These are phyloP conservation scores for Pichia deserticola DNA, from an alignment of 805 yeast genomes.

Conservation along the genomic window DNA sequence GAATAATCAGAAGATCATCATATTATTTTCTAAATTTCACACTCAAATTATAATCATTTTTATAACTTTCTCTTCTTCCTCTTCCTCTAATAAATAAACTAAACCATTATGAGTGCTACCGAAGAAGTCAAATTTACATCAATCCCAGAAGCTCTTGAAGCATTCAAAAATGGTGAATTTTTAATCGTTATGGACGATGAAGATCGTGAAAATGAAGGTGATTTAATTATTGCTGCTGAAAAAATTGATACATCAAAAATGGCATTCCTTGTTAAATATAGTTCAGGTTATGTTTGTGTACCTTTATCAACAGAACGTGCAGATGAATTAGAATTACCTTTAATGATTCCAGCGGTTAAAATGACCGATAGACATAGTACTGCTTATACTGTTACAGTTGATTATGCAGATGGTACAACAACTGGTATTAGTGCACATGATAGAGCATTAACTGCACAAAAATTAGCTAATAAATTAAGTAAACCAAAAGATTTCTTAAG, in stretches of 20 bases:
- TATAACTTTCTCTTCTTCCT: no score
- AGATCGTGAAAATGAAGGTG: slow-evolving; percentile 95
- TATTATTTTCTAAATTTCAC: no score
- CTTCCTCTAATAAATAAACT: background rate
- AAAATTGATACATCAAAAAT: slow-evolving; percentile 70
- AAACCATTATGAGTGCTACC: slow-evolving; percentile 1
- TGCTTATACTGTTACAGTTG: slow-evolving; percentile 92
- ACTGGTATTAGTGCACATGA: slow-evolving; percentile 97
- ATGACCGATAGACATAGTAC: slow-evolving; percentile 86
- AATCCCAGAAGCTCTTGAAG: slow-evolving; percentile 66
- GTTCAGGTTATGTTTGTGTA: slow-evolving; percentile 90
- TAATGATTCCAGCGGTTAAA: slow-evolving; percentile 48
- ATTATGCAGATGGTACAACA: slow-evolving; percentile 79
- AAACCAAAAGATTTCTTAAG: slow-evolving; percentile 63
- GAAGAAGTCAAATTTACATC: slow-evolving; percentile 34
- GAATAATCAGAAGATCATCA: no score
- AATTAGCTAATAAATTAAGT: slow-evolving; percentile 55
- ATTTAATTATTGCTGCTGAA: slow-evolving; percentile 88
- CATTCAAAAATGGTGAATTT: slow-evolving; percentile 70
- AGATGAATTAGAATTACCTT: slow-evolving; percentile 69
- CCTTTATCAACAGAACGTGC: slow-evolving; percentile 78
- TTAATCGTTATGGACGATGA: slow-evolving; percentile 97
- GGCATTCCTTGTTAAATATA: slow-evolving; percentile 87
- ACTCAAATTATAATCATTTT: no score
- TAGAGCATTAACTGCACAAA: slow-evolving; percentile 73